Evolutionary conservation across 305 asterid genomes (phyloP), one percentile per base, ranked within the genome.

Genomic region (Solanum hybrid): DNA sequence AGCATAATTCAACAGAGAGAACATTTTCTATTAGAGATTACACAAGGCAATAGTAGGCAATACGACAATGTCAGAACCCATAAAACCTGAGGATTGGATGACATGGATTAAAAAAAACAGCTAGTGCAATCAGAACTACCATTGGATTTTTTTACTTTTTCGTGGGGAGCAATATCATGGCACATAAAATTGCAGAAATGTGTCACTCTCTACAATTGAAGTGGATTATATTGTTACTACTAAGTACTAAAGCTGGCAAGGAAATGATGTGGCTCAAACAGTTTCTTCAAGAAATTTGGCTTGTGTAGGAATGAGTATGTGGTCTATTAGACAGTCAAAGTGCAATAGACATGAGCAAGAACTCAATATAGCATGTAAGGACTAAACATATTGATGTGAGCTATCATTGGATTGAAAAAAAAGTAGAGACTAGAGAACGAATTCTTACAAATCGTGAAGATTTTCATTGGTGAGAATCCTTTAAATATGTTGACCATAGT

Each of bases 391-490:
- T 88, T 19, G 86, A 81, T 17, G 22, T 11, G 75, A 86, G 45
- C 15, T 90, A 69, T 90, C 86, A 90, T 32, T 90, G 78, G 85
- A 40, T 90, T 13, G 29, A 26, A 32, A 87, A 87, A 69, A 79
- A 11, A n/a, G 78, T 19, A 17, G 29, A 19, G 36, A 56, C 31
- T 19, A 10, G 78, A 19, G 69, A 31, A 17, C 3, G 0, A 85
- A 85, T 51, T 32, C 29, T 19, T 60, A 31, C 75, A 60, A 51
- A 12, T 86, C 29, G 0, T 11, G 22, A 86, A 32, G 34, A 66
- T 32, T 56, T 35, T 22, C 31, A 5, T 10, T 12, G 4, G 45
- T 64, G 32, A 60, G 77, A 31, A 85, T 85, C 71, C 71, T 60
- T 60, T 5, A 56, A 64, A 15, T 29, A 85, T 19, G 42, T 22